These are phyloP conservation scores for Penicillium digitatum DNA, from an alignment of 2,329 filamentous ascomycete species.

Conservation along the genomic window DNA sequence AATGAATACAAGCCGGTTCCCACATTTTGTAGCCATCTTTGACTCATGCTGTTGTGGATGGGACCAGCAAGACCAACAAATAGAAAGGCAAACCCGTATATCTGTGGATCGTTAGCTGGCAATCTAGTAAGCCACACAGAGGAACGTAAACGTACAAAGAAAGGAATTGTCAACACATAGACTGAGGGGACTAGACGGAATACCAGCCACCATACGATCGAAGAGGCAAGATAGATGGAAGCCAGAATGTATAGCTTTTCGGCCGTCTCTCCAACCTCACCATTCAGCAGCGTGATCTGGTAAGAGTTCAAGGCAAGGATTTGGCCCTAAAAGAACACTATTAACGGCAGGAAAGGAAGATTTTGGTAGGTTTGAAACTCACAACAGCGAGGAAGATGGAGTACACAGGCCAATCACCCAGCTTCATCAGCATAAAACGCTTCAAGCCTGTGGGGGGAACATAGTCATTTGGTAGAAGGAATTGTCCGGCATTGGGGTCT, in stretches of 20 bases:
- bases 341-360: not conserved
- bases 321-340: slow-evolving; percentile 42
- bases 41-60: slow-evolving; percentile 20
- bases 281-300: slow-evolving; percentile 63
- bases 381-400: slow-evolving; percentile 56
- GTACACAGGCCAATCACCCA: slow-evolving; percentile 62
- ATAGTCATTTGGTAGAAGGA: slow-evolving; percentile 55
- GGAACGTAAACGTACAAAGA: slow-evolving; percentile 60
- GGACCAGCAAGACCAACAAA: slow-evolving; percentile 55
- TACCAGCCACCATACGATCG: slow-evolving; percentile 59
- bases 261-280: slow-evolving; percentile 58
- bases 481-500: slow-evolving; percentile 43
- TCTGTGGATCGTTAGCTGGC: not conserved
- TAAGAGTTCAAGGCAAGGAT: slow-evolving; percentile 64
- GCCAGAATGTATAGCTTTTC: slow-evolving; percentile 56
- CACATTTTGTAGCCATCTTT: slow-evolving; percentile 56
- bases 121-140: not conserved
- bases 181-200: slow-evolving; percentile 54
- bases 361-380: not conserved
- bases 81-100: slow-evolving; percentile 61
- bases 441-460: slow-evolving; percentile 54
- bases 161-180: slow-evolving; percentile 61
- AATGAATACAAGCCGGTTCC: slow-evolving; percentile 60
- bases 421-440: slow-evolving; percentile 53
- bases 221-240: slow-evolving; percentile 58